These are phyloP conservation scores for Somion occarium DNA, from an alignment of 1,284 basidiomycete genomes.

Conservation along the genomic window DNA sequence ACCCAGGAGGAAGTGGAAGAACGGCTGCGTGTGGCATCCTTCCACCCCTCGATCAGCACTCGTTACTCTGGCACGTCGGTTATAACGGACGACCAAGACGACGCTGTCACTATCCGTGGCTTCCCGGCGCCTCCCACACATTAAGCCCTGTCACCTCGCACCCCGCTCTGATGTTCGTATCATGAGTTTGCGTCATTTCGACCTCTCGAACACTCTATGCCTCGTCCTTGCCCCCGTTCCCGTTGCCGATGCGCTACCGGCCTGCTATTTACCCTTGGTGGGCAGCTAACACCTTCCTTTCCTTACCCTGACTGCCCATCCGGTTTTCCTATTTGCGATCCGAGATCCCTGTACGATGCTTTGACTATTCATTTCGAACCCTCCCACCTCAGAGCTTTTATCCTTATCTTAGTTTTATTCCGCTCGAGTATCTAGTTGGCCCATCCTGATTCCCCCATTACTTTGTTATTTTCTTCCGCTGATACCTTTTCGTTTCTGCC, in stretches of 20 bases:
- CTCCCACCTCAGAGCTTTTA: not conserved
- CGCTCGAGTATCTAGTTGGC: not conserved
- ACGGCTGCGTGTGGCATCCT: constrained; percentile 33
- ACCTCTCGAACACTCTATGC: too few relatives aligned
- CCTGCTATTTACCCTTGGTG: too few relatives aligned
- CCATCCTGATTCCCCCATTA: not conserved
- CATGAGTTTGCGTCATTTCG: too few relatives aligned
- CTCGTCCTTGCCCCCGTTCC: too few relatives aligned
- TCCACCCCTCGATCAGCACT: constrained; percentile 24
- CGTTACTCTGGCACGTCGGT: constrained; percentile 18
- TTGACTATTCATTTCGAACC: not conserved
- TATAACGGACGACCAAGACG: constrained; percentile 17
- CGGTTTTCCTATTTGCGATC: not conserved
- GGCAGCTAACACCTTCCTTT: not conserved
- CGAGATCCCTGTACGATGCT: not conserved
- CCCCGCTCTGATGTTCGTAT: too few relatives aligned
- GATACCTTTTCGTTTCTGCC: too few relatives aligned
- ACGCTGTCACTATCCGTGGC: constrained; percentile 20
- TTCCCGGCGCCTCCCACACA: constrained; percentile 19
- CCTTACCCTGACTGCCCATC: not conserved
- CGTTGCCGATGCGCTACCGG: too few relatives aligned
- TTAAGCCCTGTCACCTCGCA: not conserved
- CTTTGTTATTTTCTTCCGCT: not conserved
- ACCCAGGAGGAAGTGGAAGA: constrained; percentile 38
- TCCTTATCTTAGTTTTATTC: not conserved